These are phyloP conservation scores for Aquilaria yunnanensis DNA, from an alignment of 345 rosid genomes.

Conservation along the genomic window DNA sequence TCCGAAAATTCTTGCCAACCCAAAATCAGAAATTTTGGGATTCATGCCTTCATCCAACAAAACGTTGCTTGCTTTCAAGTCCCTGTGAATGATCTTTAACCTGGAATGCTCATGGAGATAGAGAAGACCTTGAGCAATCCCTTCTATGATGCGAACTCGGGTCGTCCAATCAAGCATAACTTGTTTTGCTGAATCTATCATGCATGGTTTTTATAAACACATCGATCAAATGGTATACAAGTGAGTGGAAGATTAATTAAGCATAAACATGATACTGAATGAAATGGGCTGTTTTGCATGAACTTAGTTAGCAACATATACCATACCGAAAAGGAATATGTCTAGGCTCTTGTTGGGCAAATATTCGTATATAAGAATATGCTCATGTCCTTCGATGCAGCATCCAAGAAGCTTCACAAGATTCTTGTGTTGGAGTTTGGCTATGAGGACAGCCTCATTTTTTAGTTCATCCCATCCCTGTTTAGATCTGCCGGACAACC, in stretches of 20 bases:
- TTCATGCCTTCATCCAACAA: constrained; percentile 10
- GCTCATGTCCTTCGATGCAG: constrained; percentile 13
- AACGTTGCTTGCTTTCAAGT: constrained; percentile 9
- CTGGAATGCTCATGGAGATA: constrained; percentile 13
- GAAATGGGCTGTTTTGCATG: no score
- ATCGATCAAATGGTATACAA: neutral
- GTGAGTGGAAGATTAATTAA: no score
- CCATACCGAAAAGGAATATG: constrained; percentile 5
- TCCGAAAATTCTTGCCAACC: constrained; percentile 12
- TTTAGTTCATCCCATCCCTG: constrained; percentile 11
- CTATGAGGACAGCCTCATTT: constrained; percentile 10
- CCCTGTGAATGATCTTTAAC: constrained; percentile 6
- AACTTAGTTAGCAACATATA: no score
- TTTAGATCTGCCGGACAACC: constrained; percentile 5
- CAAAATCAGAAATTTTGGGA: constrained; percentile 12
- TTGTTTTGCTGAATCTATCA: neutral
- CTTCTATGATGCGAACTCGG: constrained; percentile 4
- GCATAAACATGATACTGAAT: no score
- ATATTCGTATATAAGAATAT: constrained; percentile 12
- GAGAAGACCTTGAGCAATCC: constrained; percentile 8
- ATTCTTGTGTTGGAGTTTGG: constrained; percentile 15
- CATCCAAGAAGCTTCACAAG: constrained; percentile 13
- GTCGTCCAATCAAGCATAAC: neutral
- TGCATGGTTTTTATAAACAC: neutral
- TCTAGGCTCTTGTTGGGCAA: constrained; percentile 13